Base-by-base conservation (phyloP, 2,329 filamentous ascomycete species). In the Xylariaceae sp. region DNA sequence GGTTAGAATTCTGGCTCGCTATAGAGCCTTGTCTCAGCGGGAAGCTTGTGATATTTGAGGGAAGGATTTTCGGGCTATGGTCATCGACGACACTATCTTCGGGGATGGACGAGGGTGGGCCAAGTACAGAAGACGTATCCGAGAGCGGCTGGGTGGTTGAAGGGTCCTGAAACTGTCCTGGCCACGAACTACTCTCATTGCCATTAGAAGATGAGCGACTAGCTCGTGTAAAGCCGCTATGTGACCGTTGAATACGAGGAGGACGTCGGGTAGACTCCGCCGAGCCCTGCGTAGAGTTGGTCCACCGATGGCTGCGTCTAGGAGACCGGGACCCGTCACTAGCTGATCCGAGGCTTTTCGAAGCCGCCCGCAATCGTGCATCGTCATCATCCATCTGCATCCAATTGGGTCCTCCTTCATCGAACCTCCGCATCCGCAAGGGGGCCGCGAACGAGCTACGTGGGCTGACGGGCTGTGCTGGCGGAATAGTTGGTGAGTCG, bases 401-500 rank as follows among this genome's bases (percentile, higher is more conserved):
- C 46, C 44, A 46, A 12, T 53, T 47, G 49, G 44, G 40, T 48
- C 43, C 45, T 14, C 51, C 56, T 7, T 65, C 65, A 21, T 57
- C 48, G 23, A 44, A 46, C 23, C 50, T 58, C 40, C 52, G 56
- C 44, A 59, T 32, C 45, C 55, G 55, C 32, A 61, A 45, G 19
- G 59, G 52, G 40, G 40, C 50, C n/a, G 56, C 29, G 23, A 54
- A 44, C 20, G 49, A 54, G 26, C 61, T 59, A 40, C 44, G 47
- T 14, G 63, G 65, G 57, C 62, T 63, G 37, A 66, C 59, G 40
- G 67, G 58, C 49, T 69, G 66, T 43, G 64, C 54, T 50, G 56
- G 56, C 44, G 65, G 64, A 20, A 72, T 68, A 14, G 70, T 72
- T 32, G 70, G 70, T 44, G 70, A 72, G 52, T 72, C 70, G 20